These are phyloP conservation scores for Aureobasidium mangrovei DNA, from an alignment of 2,329 filamentous ascomycete genomes.

Conservation along the genomic window DNA sequence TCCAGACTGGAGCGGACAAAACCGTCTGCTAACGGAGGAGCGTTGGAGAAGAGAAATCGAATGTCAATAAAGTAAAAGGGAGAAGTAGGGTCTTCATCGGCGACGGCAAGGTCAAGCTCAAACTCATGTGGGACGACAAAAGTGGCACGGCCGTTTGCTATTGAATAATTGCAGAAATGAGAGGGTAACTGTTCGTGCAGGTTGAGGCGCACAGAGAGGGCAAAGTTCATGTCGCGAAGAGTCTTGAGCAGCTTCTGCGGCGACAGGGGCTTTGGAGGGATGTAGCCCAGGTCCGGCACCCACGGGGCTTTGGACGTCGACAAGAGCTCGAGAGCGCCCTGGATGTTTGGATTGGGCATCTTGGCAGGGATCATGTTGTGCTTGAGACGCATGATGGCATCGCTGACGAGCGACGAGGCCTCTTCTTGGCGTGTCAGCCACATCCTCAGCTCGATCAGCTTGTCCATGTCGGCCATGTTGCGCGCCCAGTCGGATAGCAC, in stretches of 20 bases:
- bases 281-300: constrained; percentile 75
- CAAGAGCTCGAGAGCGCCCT: constrained; percentile 77
- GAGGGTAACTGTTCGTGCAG: constrained; percentile 73
- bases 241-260: constrained; percentile 64
- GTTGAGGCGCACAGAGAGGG: constrained; percentile 74
- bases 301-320: constrained; percentile 67
- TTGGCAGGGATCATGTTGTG: constrained; percentile 62
- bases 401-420: constrained; percentile 19
- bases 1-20: constrained; percentile 60
- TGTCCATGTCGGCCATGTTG: constrained; percentile 68
- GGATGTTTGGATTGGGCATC: constrained; percentile 81
- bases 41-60: constrained; percentile 69
- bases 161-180: constrained; percentile 68
- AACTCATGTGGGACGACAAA: constrained; percentile 80
- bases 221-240: constrained; percentile 72
- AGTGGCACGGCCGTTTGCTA: constrained; percentile 79
- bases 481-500: constrained; percentile 87
- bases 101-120: constrained; percentile 85
- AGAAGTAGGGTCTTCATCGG: constrained; percentile 69
- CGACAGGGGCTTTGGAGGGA: constrained; percentile 62
- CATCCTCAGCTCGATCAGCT: constrained; percentile 75
- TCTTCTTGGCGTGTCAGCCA: constrained; percentile 51
- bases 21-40: constrained; percentile 51
- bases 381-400: constrained; percentile 50
- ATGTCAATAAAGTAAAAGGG: constrained; percentile 95